A percentile compares a stretch with the other conserved stretches of the same genome.
Evolutionary conservation across 371 early-diverging fungal species (phyloP).

Genomic region (Mortierella sp.): DNA sequence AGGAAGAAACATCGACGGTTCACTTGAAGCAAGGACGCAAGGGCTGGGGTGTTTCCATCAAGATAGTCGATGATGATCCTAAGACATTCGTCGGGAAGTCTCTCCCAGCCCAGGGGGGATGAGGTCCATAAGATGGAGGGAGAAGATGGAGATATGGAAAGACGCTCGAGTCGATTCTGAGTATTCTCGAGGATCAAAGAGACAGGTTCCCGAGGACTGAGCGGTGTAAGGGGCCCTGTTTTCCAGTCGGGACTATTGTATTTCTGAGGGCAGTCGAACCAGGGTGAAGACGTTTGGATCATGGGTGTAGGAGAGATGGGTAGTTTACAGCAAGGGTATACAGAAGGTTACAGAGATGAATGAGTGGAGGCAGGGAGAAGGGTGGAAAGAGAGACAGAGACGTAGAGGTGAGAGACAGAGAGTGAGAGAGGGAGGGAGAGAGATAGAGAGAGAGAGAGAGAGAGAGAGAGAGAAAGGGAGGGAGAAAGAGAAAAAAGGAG

Average conservation of each 20-base stretch:
- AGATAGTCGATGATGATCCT: conserved; percentile 17
- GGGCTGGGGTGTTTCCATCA: conserved; percentile 13
- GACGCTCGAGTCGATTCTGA: too few relatives aligned
- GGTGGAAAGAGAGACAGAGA: not conserved
- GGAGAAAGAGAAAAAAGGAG: not conserved
- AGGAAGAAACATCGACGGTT: conserved; percentile 32
- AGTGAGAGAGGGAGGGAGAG: too few relatives aligned
- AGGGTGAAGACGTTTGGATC: not conserved
- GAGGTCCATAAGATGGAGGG: too few relatives aligned
- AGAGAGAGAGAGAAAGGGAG: not conserved
- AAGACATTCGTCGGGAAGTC: conserved; percentile 29
- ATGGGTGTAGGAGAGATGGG: too few relatives aligned
- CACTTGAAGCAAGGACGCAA: conserved; percentile 25
- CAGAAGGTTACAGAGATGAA: not conserved
- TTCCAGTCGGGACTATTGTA: not conserved
- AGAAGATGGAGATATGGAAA: too few relatives aligned
- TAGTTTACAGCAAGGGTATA: too few relatives aligned
- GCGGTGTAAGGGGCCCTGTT: not conserved
- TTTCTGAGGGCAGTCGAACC: not conserved
- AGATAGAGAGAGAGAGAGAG: too few relatives aligned
- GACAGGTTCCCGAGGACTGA: not conserved
- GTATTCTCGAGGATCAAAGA: too few relatives aligned
- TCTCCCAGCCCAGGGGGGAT: too few relatives aligned
- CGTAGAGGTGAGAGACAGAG: not conserved
- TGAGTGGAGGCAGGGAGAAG: not conserved